Conservation (phyloP, 192 early-diverging fungal species). For the Pilobolus umbonatus region DNA sequence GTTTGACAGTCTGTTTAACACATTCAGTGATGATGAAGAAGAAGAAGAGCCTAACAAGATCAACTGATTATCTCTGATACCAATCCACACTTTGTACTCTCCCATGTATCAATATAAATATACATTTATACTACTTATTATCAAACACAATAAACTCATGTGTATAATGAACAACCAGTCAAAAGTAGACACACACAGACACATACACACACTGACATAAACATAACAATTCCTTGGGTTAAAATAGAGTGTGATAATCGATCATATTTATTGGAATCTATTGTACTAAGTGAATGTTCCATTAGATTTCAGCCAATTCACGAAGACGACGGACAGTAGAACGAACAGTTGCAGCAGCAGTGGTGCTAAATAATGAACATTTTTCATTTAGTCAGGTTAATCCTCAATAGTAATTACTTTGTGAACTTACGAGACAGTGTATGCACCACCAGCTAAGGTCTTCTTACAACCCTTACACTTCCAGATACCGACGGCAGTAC, state of each 20-base stretch:
- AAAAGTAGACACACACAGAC: too few species aligned
- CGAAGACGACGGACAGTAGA: slow-evolving; percentile 97
- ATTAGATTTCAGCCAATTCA: slow-evolving; percentile 85
- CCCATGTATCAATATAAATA: too few species aligned
- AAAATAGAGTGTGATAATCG: too few species aligned
- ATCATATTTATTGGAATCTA: slow-evolving; percentile 17
- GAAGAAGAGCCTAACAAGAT: too few species aligned
- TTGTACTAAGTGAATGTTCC: not conserved
- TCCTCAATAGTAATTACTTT: too few species aligned
- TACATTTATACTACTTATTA: too few species aligned
- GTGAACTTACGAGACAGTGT: slow-evolving; percentile 43
- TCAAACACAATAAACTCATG: too few species aligned
- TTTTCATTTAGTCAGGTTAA: not conserved
- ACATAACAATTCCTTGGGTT: too few species aligned
- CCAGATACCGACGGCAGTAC: slow-evolving; percentile 98
- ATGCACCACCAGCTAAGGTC: slow-evolving; percentile 66
- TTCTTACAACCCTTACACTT: slow-evolving; percentile 94
- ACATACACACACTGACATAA: too few species aligned
- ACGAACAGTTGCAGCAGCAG: slow-evolving; percentile 85
- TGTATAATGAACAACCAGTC: too few species aligned
- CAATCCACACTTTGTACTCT: too few species aligned
- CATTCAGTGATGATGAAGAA: slow-evolving; percentile 26
- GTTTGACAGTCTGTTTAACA: slow-evolving; percentile 10
- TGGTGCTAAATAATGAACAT: slow-evolving; percentile 48
- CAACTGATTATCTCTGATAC: too few species aligned